Base-by-base conservation (phyloP, 1,139 yeast genomes). In the Magnusiomyces paraingens region DNA sequence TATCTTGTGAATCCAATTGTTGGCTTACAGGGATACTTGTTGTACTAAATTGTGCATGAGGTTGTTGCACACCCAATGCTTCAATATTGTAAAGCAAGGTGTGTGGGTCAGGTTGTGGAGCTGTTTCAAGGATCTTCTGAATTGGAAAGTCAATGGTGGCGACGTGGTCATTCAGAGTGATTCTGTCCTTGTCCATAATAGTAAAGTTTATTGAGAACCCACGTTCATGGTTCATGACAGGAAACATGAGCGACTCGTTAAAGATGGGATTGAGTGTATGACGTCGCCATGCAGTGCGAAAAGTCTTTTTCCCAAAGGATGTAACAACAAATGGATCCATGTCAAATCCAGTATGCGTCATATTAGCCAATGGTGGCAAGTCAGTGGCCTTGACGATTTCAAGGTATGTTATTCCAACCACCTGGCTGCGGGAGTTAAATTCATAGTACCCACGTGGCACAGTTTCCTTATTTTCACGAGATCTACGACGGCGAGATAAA, bases 281-380 rank as follows among this genome's bases (percentile, higher is more conserved):
- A 32, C 89, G 80, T 62, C 84, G 80, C 83, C 90, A 86, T 22
- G 93, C 84, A 0, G 97, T 90, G 61, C 95, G 79, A 67, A 82
- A 91, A 0, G 94, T 89, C 59, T 86, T 85, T 64, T 87, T 85
- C 12, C 97, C 97, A 68, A 91, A 89, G 0, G 96, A 84, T 0
- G 88, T 84, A 17, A 91, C 93, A 4, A 91, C 95, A 70, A 91
- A 93, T 0, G 99, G 98, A 65, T 93, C 99, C 95, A 93, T 88
- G 67, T 90, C 96, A 64, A 85, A 93, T 0, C 93, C 84, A 20
- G 90, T 81, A 20, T 91, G 75, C 1, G 84, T 71, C 57, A 71
- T 61, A 48, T 70, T 68, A 41, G 60, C 48, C 50, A 64, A 56
- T 4, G 58, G 80, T 1, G 73, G 74, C 38, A 71, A 59, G 54